Evolutionary conservation across 2,329 filamentous ascomycete species (phyloP), one percentile per base, ranked within the genome.

Genomic region (Botryosphaeria agaves): DNA sequence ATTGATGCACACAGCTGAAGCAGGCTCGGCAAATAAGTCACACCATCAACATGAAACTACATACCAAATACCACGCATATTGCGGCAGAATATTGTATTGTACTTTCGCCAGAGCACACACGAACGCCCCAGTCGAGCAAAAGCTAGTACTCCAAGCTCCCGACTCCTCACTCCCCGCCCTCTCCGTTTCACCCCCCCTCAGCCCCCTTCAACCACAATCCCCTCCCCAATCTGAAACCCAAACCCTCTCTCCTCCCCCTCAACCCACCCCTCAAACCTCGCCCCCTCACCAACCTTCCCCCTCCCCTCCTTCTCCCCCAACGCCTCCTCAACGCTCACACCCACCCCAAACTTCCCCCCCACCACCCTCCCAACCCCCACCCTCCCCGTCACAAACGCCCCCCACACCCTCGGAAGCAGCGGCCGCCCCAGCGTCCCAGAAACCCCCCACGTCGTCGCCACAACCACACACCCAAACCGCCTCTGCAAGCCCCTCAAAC

Each of bases 311-410:
- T 40, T 42, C 37, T 61, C 56, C 9, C 34, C 37, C 31, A 46
- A 38, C 2, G 52, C 55, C 32, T 59, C 51, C 28, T 52, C 46
- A 0, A 53, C 37, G 37, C 51, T 54, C 14, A 56, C 44, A 6
- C 42, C 51, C 4, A 46, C 36, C 6, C 48, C 46, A 32, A 62
- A 57, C 24, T 45, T 48, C 5, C 45, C 19, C 4, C 57, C 49
- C 2, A 43, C 40, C 1, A 47, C 41, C 7, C 53, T 39, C 8
- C 44, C 32, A 0, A 60, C 36, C 7, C 46, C 42, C 1, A 62
- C 31, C 0, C 54, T 40, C 2, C 54, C 42, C 1, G 46, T 44
- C 1, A 40, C 29, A 4, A 46, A 30, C 0, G 31, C 29, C 1
- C 47, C 41, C 46, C 51, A 57, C 0, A 47, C 38, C 0, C 41